Conservation (phyloP, 225 moss, liverwort and hornwort species). For the Thuidium tamariscinum region DNA sequence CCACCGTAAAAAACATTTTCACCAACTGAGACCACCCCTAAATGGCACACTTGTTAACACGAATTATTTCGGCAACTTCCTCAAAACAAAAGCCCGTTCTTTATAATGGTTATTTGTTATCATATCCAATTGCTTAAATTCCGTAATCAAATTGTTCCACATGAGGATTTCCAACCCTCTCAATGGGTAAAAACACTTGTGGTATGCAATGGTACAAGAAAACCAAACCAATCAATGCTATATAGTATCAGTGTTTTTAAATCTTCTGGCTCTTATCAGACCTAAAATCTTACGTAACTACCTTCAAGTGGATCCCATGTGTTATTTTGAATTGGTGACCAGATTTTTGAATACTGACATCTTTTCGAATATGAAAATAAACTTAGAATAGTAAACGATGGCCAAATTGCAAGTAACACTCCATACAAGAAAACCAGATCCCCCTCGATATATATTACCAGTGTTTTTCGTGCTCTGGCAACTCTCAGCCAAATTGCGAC, state of each 20-base stretch:
- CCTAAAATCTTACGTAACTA: not conserved
- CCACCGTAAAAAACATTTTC: not conserved
- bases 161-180: not conserved
- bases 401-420: not conserved
- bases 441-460: not conserved
- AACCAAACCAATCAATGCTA: not conserved
- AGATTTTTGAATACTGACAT: not conserved
- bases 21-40: not conserved
- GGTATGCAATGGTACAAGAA: not conserved
- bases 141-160: not conserved
- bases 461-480: not conserved
- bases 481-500: not conserved
- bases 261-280: not conserved
- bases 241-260: not conserved
- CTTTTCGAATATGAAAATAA: not conserved
- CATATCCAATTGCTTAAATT: not conserved
- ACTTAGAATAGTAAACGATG: slow-evolving; percentile 14
- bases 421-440: not conserved
- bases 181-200: not conserved
- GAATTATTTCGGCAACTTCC: not conserved
- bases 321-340: not conserved
- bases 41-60: not conserved
- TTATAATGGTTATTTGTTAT: not conserved
- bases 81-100: not conserved
- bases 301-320: not conserved